Evolutionary conservation across 2,329 filamentous ascomycete genomes (phyloP).

Genomic region (Geosmithia putterillii): DNA sequence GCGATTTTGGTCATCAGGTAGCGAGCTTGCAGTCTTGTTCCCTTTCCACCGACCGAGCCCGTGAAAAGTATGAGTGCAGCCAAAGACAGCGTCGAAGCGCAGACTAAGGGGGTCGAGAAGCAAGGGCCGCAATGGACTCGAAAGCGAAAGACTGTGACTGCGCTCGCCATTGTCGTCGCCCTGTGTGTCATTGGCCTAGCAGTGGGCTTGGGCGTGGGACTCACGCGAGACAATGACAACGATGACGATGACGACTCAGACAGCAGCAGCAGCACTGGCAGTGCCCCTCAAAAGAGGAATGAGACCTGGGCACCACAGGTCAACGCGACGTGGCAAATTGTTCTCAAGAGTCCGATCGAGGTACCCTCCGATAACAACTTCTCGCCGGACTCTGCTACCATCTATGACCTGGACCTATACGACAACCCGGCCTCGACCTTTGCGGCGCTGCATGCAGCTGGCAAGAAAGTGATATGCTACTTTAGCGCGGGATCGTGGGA

Average conservation of each 20-base stretch:
- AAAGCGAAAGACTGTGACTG: neutral
- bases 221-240: constrained; percentile 21
- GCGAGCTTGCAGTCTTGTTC: neutral
- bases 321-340: constrained; percentile 48
- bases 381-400: constrained; percentile 32
- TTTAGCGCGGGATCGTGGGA: constrained; percentile 63
- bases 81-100: neutral
- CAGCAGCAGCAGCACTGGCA: neutral
- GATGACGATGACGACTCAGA: constrained; percentile 7
- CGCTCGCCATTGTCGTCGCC: constrained; percentile 9
- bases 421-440: constrained; percentile 33
- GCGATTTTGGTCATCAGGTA: neutral
- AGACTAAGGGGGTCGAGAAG: neutral
- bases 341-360: constrained; percentile 33
- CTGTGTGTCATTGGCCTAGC: constrained; percentile 28
- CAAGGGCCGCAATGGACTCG: neutral
- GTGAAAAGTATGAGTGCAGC: neutral
- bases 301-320: constrained; percentile 37
- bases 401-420: constrained; percentile 40
- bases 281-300: neutral
- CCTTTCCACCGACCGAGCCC: neutral
- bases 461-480: constrained; percentile 59
- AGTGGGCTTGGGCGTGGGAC: constrained; percentile 44
- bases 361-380: constrained; percentile 23
- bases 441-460: constrained; percentile 41